A percentile compares a stretch with the other conserved stretches of the same genome.
Evolutionary conservation across 2,329 filamentous ascomycete species (phyloP).

Genomic region (Aspergillus niger): DNA sequence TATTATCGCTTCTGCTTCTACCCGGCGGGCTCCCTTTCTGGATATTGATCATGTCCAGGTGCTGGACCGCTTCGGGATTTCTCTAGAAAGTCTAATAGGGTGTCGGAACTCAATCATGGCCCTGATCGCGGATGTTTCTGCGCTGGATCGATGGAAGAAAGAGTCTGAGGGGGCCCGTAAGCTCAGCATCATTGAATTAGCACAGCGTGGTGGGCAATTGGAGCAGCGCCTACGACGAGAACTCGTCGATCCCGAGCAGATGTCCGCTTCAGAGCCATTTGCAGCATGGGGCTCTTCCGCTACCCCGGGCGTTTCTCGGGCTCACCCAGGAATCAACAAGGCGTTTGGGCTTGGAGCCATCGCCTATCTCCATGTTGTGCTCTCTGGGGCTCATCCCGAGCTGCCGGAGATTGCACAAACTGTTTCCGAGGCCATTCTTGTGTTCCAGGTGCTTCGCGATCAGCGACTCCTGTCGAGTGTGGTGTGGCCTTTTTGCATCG

Average conservation of each 20-base stretch:
- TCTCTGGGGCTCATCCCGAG: background rate
- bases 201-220: background rate
- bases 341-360: background rate
- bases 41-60: background rate
- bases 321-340: background rate
- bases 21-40: background rate
- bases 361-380: background rate
- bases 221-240: background rate
- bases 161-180: background rate
- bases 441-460: background rate
- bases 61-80: background rate
- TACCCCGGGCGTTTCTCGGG: background rate
- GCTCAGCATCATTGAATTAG: slow-evolving; percentile 4
- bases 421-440: background rate
- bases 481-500: background rate
- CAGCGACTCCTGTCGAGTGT: background rate
- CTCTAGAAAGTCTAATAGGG: background rate
- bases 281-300: background rate
- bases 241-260: background rate
- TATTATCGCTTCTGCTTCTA: background rate
- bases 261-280: background rate
- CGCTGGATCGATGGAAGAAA: slow-evolving; percentile 3
- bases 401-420: background rate
- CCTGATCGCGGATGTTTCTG: background rate
- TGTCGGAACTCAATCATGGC: background rate